These are phyloP conservation scores for Byssochlamys sp. DNA, from an alignment of 2,329 filamentous ascomycete genomes.

Conservation along the genomic window DNA sequence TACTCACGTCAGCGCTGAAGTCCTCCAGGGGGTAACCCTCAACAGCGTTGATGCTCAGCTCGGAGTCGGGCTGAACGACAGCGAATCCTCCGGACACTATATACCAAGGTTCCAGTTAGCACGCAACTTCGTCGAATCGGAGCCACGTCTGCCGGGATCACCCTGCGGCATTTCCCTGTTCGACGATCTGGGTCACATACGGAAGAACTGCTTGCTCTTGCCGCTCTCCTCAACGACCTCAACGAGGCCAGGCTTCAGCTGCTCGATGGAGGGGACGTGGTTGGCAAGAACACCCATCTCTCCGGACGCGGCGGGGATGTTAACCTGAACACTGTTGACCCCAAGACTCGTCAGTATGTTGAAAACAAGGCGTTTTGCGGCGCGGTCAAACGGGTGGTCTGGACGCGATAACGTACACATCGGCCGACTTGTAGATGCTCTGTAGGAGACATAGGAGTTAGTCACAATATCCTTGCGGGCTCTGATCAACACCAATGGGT, in stretches of 20 bases:
- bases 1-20: constrained; percentile 70
- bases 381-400: neutral
- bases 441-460: constrained; percentile 25
- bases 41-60: constrained; percentile 94
- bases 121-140: constrained; percentile 10
- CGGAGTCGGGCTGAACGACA: constrained; percentile 87
- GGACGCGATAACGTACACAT: constrained; percentile 50
- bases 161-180: neutral
- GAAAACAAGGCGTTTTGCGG: constrained; percentile 8
- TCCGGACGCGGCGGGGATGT: constrained; percentile 93
- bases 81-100: constrained; percentile 93
- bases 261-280: constrained; percentile 97
- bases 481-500: constrained; percentile 2
- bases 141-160: neutral
- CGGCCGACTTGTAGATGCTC: constrained; percentile 61
- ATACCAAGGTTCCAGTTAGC: constrained; percentile 6
- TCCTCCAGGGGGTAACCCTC: constrained; percentile 92
- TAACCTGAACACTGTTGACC: constrained; percentile 76
- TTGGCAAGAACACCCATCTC: constrained; percentile 99
- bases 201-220: constrained; percentile 90
- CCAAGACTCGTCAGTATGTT: constrained; percentile 50
- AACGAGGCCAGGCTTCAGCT: constrained; percentile 91
- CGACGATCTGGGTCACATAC: constrained; percentile 49
- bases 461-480: constrained; percentile 8
- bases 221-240: constrained; percentile 92